A percentile compares a stretch with the other conserved stretches of the same genome.
phyloP scores from a whole-genome alignment of 192 early-diverging fungal species.

The Backusella australiensis region DNA sequence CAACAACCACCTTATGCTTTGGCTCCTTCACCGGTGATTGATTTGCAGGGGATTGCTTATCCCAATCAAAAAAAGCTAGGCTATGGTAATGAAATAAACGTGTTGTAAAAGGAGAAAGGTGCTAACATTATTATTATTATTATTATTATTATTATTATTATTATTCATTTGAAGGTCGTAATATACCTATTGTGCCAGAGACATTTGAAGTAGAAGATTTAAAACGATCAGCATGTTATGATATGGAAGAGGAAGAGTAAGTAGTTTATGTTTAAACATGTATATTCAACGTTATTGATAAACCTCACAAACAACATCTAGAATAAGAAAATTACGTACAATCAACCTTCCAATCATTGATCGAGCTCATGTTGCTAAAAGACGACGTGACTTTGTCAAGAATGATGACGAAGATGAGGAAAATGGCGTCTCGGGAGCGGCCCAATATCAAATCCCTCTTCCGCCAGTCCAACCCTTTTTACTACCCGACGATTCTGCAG shows the following conservation, averaged over 20 bases:
- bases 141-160: neutral
- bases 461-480: conserved; percentile 15
- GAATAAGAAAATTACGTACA: neutral
- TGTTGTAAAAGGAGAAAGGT: neutral
- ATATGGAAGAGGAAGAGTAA: conserved; percentile 45
- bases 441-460: conserved; percentile 12
- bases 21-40: conserved; percentile 55
- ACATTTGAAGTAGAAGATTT: conserved; percentile 51
- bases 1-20: conserved; percentile 65
- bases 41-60: conserved; percentile 68
- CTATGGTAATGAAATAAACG: conserved; percentile 32
- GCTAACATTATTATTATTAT: neutral
- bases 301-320: neutral
- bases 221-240: conserved; percentile 37
- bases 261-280: neutral
- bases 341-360: conserved; percentile 23
- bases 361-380: conserved; percentile 22
- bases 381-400: conserved; percentile 33
- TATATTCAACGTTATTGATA: neutral
- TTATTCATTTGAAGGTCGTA: conserved; percentile 38
- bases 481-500: conserved; percentile 35
- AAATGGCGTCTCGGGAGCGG: neutral
- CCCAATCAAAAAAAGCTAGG: conserved; percentile 53
- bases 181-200: conserved; percentile 48
- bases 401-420: conserved; percentile 36